These are phyloP conservation scores for Raphanus raphanistrum DNA, from an alignment of 345 rosid genomes.

Conservation along the genomic window DNA sequence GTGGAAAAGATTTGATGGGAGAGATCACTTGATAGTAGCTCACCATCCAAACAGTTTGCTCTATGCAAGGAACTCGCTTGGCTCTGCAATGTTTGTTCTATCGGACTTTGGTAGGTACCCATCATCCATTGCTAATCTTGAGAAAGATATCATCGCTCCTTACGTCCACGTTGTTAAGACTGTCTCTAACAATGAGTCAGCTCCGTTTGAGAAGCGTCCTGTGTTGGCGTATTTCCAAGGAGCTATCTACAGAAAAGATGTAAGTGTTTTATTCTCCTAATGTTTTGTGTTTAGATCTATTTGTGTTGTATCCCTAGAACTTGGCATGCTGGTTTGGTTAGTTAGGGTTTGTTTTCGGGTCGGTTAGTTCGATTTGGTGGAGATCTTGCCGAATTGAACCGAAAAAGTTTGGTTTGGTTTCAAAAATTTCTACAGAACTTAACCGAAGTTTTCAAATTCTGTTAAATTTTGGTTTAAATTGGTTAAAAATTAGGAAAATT, in stretches of 20 bases:
- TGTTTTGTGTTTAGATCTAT: conserved; percentile 33
- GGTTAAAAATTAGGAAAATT: neutral
- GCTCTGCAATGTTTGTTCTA: conserved; percentile 85
- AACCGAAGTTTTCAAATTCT: neutral
- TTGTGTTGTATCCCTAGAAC: conserved; percentile 19
- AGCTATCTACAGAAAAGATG: conserved; percentile 90
- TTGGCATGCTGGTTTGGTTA: neutral
- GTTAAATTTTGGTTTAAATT: neutral
- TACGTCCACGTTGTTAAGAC: conserved; percentile 80
- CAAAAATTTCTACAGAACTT: neutral
- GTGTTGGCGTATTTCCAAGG: conserved; percentile 78
- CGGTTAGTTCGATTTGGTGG: neutral
- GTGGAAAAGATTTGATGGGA: conserved; percentile 66
- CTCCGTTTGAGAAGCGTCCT: conserved; percentile 67
- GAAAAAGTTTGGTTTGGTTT: neutral
- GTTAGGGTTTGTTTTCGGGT: neutral
- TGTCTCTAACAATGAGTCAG: conserved; percentile 48
- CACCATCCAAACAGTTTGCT: conserved; percentile 91
- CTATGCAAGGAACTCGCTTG: conserved; percentile 58
- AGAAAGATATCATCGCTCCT: conserved; percentile 83
- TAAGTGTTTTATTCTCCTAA: conserved; percentile 25
- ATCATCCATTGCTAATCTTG: conserved; percentile 60
- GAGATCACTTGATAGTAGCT: conserved; percentile 63
- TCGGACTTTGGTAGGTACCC: conserved; percentile 95
- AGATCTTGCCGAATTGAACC: neutral